A percentile compares a stretch with the other conserved stretches of the same genome.
Conservation (phyloP, 257 asterid genomes). For the Jacaranda copaia region DNA sequence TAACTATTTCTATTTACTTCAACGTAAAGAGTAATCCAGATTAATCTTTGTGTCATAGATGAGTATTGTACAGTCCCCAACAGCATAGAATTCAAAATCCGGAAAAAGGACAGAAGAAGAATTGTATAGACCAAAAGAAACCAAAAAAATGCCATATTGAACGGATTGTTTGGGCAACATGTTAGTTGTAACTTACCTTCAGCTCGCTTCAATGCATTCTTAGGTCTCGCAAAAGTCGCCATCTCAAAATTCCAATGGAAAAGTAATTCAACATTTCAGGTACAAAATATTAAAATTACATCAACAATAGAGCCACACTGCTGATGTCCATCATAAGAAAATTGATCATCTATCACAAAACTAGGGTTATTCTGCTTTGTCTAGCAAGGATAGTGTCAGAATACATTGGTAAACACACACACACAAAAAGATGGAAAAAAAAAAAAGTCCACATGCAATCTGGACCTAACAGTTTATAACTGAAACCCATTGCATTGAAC, state of each 20-base stretch:
- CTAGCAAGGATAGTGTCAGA: too few species aligned
- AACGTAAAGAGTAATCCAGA: background rate
- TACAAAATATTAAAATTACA: background rate
- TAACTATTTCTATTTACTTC: background rate
- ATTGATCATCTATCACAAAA: background rate
- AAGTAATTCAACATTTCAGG: conserved; percentile 28
- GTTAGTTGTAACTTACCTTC: conserved; percentile 45
- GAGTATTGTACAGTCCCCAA: background rate
- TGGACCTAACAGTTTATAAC: too few species aligned
- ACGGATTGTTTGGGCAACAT: background rate
- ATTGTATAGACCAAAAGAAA: background rate
- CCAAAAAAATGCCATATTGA: background rate
- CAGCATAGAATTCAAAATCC: background rate
- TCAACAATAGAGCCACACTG: background rate
- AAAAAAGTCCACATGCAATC: too few species aligned
- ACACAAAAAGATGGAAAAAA: too few species aligned
- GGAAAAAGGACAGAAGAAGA: background rate
- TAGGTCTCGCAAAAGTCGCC: conserved; percentile 63
- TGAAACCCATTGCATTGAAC: too few species aligned
- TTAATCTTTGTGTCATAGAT: background rate
- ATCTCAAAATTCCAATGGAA: conserved; percentile 30
- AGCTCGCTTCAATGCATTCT: conserved; percentile 67
- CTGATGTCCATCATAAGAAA: background rate
- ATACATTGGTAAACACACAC: too few species aligned
- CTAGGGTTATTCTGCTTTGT: background rate